These are phyloP conservation scores for Leishmania arabica DNA, from an alignment of 208 protist species.

Conservation along the genomic window DNA sequence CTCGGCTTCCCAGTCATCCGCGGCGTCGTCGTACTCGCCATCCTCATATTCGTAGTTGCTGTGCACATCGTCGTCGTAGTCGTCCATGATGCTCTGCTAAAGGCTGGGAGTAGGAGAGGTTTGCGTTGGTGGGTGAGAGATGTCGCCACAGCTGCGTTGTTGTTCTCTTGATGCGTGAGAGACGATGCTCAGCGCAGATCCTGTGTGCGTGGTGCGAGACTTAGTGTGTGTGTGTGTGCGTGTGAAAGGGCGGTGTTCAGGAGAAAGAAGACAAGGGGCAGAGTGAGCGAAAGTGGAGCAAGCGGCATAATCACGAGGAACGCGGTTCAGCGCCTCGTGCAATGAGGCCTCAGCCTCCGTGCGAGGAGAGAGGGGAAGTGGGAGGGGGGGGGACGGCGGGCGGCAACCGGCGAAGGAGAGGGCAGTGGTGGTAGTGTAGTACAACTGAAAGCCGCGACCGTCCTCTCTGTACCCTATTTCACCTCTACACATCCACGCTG, in stretches of 20 bases:
- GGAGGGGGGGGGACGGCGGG: background rate
- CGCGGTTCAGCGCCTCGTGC: background rate
- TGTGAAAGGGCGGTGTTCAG: background rate
- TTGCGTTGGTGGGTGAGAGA: background rate
- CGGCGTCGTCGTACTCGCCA: constrained; percentile 77
- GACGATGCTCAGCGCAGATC: background rate
- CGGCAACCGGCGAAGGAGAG: background rate
- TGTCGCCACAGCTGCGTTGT: background rate
- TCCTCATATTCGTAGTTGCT: constrained; percentile 42
- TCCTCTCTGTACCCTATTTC: background rate
- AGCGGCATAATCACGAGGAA: background rate
- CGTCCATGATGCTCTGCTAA: background rate
- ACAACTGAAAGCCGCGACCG: background rate
- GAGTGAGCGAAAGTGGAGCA: background rate
- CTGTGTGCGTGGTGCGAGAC: background rate
- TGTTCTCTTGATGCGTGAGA: background rate
- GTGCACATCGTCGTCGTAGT: constrained; percentile 47
- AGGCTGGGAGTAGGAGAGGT: constrained; percentile 7
- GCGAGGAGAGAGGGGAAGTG: background rate
- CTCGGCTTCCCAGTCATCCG: constrained; percentile 88
- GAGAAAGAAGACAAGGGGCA: background rate
- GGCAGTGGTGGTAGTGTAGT: background rate
- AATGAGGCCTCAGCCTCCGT: background rate
- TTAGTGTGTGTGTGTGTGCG: background rate
- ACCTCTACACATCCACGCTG: background rate